These are phyloP conservation scores for Venturia aucupariae DNA, from an alignment of 2,329 filamentous ascomycete genomes.

Conservation along the genomic window DNA sequence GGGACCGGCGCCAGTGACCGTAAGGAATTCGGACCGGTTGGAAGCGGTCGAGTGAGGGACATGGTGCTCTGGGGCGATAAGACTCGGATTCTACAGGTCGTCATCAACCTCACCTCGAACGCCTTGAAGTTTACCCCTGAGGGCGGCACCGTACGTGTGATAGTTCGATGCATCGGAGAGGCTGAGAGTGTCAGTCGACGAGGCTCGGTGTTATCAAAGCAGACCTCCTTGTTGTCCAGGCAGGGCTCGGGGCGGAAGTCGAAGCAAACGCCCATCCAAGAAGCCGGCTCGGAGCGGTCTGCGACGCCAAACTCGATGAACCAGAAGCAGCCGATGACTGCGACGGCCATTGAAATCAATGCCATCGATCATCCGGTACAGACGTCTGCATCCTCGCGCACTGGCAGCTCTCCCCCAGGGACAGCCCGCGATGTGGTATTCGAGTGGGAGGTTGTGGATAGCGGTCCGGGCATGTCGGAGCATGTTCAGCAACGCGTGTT, in stretches of 20 bases:
- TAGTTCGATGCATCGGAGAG: slow-evolving; percentile 65
- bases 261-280: slow-evolving; percentile 12
- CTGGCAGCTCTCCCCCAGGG: neutral
- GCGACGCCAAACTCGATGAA: slow-evolving; percentile 17
- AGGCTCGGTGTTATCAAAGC: slow-evolving; percentile 35
- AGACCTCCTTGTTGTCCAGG: slow-evolving; percentile 19
- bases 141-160: slow-evolving; percentile 64
- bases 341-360: slow-evolving; percentile 38
- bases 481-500: slow-evolving; percentile 76
- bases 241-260: slow-evolving; percentile 28
- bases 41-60: slow-evolving; percentile 63
- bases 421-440: slow-evolving; percentile 46
- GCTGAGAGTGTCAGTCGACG: slow-evolving; percentile 37
- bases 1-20: slow-evolving; percentile 31
- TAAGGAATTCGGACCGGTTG: slow-evolving; percentile 54
- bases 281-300: slow-evolving; percentile 6
- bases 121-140: slow-evolving; percentile 81
- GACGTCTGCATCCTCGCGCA: slow-evolving; percentile 18
- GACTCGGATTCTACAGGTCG: slow-evolving; percentile 81
- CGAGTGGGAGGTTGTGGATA: slow-evolving; percentile 83
- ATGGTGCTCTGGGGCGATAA: slow-evolving; percentile 91
- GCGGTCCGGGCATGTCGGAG: slow-evolving; percentile 73
- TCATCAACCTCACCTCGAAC: slow-evolving; percentile 89
- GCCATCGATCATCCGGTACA: slow-evolving; percentile 28
- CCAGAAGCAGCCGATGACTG: slow-evolving; percentile 22